Evolutionary conservation across 768 basidiomycete genomes (phyloP), one percentile per base, ranked within the genome.

Genomic region (Saitozyma sp.): DNA sequence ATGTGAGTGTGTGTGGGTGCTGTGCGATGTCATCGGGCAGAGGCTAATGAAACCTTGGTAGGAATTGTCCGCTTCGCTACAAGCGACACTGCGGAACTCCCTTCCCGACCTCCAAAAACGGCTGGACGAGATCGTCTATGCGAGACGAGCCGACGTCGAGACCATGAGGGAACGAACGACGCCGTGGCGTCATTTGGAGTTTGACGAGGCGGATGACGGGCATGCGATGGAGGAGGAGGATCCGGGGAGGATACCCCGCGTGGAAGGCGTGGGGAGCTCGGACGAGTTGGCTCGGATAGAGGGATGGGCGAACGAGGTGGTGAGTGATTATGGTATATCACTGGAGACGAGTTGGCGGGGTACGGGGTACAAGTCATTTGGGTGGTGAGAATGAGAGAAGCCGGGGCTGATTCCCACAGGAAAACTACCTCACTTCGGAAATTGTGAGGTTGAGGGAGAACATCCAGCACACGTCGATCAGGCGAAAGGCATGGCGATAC

Each of bases 221-320:
- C 14, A 20, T 8, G 53, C 55, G 10, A 13, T 16, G 43, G 48
- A 59, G 17, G 57, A 39, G 46, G 40, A 58, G 6, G 50, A 51
- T 19, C 50, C 13, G 7, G 46, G 50, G 11, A 56, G 42, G 7
- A 65, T 53, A 9, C 40, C 29, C 10, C 50, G 57, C 16, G 57
- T 58, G 8, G 55, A 56, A 2, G 51, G 41, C 3, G 51, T 19
- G 13, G 19, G 51, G 7, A 57, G 14, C 8, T 16, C 9, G 16
- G 11, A 13, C 9, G 38, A 29, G 13, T 9, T 43, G n/a, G 50
- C 42, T 9, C 1, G 55, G 50, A 54, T 75, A 9, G 68, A 71
- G 49, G 50, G 65, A 41, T 72, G 70, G 70, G 65, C 68, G 2
- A 66, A 69, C 19, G 73, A 74, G 58, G 56, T 69, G 53, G 56